Base-by-base conservation (phyloP, 2,329 filamentous ascomycete genomes). In the Cercospora sp. region DNA sequence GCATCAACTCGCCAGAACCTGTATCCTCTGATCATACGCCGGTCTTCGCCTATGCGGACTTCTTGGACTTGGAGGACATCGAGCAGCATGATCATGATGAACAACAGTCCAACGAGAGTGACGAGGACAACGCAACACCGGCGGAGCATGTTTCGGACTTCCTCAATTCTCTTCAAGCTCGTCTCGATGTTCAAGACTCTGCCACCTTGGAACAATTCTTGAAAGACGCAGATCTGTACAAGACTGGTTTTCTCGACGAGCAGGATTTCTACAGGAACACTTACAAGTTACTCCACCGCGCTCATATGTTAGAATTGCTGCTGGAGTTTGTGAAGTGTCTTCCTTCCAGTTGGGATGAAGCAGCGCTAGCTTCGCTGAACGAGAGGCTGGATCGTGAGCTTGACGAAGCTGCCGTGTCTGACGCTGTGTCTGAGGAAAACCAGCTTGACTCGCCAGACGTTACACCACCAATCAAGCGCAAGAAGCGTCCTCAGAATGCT, bases 401-500 rank as follows among this genome's bases (percentile, higher is more conserved):
- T 23, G 31, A 3, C 12, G 9, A n/a, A 28, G 26, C 48, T 53
- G 18, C 48, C 16, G 26, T 20, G 48, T 13, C 18, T 9, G 30
- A 31, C 16, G 30, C 55, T 7, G 18, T 31, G 55, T 2, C 48
- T n/a, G 13, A 3, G 2, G 68, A 67, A 58, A 58, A 36, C 1
- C 61, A 69, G 39, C 18, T 20, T 36, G 28, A 57, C 26, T 23
- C 45, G 55, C 9, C 23, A 61, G 31, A 55, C 30, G 39, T 20
- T 5, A 23, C 31, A 26, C 28, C 13, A 36, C 28, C 20, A 20
- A 23, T 51, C 5, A 63, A 28, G 28, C 42, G 60, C 58, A 72
- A 72, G 67, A 68, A 64, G 53, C 67, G 67, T 7, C 70, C 70
- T n/a, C 55, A 63, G 26, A 71, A 70, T 55, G 69, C 63, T 12